Evolutionary conservation across 176 grass and related monocot genomes (phyloP), one percentile per base, ranked within the genome.

Genomic region (Juncus effusus): DNA sequence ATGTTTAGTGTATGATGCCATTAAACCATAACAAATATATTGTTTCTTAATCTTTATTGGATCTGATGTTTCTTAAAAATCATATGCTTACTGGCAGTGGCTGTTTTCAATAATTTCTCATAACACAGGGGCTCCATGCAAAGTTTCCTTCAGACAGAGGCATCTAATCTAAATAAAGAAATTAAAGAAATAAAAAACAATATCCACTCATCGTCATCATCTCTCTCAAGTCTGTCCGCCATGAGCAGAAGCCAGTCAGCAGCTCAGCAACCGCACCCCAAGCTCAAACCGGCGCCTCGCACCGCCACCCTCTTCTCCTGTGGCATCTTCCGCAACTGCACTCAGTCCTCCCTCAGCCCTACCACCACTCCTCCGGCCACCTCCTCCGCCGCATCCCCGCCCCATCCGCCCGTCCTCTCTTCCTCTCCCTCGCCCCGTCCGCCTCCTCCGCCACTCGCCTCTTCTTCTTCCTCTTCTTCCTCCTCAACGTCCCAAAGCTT

Each of bases 311-410:
- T 71, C 38, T 71, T 71, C 67, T 71, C 67, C 0, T 71, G 67
- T 38, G 67, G 67, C 36, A 59, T 71, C 53, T 71, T 71, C 10
- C 67, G 67, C 15, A 71, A 71, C 37, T 71, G 67, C 38, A 71
- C 67, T 0, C 67, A 71, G 16, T 71, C 67, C 3, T 2, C 54
- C 16, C 13, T 44, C 3, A 71, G 52, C 7, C 67, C 51, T 1
- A 41, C 53, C 0, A 16, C 54, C 6, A 71, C 67, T 7, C 67
- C 67, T 42, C 67, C 67, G 0, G 12, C 67, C 3, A 59, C 54
- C 13, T 41, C 67, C 13, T 56, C 28, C 0, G 51, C 67, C 3
- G 38, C 67, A 40, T 55, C 67, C 4, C 67, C 50, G 19, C 37
- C 52, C 12, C 54, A 9, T 40, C 2, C 7, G 1, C 54, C 38